These are phyloP conservation scores for Citrus glauca DNA, from an alignment of 345 rosid species.

Conservation along the genomic window DNA sequence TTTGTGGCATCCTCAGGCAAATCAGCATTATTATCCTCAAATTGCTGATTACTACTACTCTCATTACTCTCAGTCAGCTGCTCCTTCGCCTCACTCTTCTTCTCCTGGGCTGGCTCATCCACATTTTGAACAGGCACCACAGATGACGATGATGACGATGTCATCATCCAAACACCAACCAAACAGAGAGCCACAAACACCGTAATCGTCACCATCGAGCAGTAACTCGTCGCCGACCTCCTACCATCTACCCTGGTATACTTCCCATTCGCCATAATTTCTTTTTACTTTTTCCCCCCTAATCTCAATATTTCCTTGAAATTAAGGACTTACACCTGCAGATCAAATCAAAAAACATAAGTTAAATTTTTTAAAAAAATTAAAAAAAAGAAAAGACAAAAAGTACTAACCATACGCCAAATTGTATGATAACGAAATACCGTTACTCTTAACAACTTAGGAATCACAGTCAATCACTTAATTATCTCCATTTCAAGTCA, in stretches of 20 bases:
- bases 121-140: constrained; percentile 57
- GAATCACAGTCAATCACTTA: not conserved
- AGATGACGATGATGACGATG: constrained; percentile 68
- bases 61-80: constrained; percentile 35
- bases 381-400: not conserved
- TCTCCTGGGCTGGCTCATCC: constrained; percentile 53
- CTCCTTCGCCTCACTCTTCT: constrained; percentile 51
- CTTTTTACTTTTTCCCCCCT: too few relatives aligned
- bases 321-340: constrained; percentile 4
- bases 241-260: constrained; percentile 69
- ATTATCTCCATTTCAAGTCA: not conserved
- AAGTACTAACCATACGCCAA: not conserved
- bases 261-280: constrained; percentile 68
- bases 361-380: not conserved
- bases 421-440: not conserved
- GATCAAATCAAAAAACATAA: not conserved
- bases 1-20: constrained; percentile 60
- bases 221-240: constrained; percentile 62
- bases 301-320: not conserved
- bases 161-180: constrained; percentile 97
- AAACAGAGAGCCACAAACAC: constrained; percentile 88
- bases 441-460: not conserved
- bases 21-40: constrained; percentile 63
- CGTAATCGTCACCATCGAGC: constrained; percentile 73
- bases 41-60: constrained; percentile 24